These are phyloP conservation scores for Durio zibethinus DNA, from an alignment of 345 rosid species.

Conservation along the genomic window DNA sequence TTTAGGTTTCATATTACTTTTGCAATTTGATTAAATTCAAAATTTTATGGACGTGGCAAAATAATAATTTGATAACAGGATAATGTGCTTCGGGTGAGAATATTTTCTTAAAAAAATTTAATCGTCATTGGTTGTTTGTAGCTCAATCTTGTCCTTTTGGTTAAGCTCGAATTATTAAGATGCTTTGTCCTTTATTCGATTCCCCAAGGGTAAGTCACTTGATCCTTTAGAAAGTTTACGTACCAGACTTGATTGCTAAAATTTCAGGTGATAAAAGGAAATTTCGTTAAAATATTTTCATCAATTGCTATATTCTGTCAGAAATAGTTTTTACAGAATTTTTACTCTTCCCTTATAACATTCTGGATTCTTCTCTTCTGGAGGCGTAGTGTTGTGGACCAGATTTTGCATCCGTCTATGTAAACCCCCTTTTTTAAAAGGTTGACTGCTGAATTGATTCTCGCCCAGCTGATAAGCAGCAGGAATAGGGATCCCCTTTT, in stretches of 20 bases:
- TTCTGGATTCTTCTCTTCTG: too few species aligned
- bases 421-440: too few species aligned
- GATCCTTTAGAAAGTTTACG: neutral
- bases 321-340: too few species aligned
- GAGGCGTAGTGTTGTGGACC: too few species aligned
- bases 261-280: neutral
- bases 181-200: neutral
- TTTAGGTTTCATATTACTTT: neutral
- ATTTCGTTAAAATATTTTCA: neutral
- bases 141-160: neutral
- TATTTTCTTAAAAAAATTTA: neutral
- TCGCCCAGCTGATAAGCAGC: neutral
- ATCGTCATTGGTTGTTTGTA: neutral
- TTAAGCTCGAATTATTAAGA: neutral
- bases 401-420: too few species aligned
- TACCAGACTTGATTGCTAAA: neutral
- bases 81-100: neutral
- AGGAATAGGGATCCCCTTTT: too few species aligned
- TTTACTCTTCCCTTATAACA: too few species aligned
- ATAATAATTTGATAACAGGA: neutral
- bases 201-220: neutral
- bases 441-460: neutral
- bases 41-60: neutral
- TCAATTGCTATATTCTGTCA: neutral
- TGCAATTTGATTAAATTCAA: neutral